Conservation (phyloP, 2,329 filamentous ascomycete genomes). For the Xylariales sp. region DNA sequence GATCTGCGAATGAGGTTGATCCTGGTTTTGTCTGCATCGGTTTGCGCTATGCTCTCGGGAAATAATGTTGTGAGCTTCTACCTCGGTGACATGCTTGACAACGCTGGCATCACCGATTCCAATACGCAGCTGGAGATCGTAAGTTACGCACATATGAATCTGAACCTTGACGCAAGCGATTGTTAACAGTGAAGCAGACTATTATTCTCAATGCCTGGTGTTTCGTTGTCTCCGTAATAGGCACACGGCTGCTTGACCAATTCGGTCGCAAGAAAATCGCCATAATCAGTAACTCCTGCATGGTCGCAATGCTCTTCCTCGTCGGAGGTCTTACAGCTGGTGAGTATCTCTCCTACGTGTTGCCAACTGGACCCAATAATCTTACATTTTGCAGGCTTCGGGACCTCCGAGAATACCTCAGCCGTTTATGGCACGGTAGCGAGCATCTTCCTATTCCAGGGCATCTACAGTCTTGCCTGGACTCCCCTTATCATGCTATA, state of each 20-base stretch:
- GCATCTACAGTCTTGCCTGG: not conserved
- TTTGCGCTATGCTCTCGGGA: constrained; percentile 27
- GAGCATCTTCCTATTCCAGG: not conserved
- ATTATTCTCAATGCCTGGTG: constrained; percentile 5
- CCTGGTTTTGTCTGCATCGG: constrained; percentile 28
- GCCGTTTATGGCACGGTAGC: not conserved
- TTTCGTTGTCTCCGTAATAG: constrained; percentile 8
- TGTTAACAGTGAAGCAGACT: no score
- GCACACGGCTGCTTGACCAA: constrained; percentile 3
- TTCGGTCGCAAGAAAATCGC: constrained; percentile 1
- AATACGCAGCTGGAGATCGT: constrained; percentile 31
- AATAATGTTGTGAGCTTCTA: constrained; percentile 37
- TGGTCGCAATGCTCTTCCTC: constrained; percentile 8
- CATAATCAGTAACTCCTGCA: not conserved
- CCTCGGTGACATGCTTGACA: constrained; percentile 36
- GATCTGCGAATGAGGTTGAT: constrained; percentile 33
- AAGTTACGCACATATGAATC: no score
- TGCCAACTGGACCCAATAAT: no score
- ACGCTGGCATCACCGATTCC: constrained; percentile 38
- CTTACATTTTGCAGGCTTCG: no score
- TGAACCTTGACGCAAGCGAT: no score
- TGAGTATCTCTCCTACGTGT: no score
- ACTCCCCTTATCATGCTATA: not conserved
- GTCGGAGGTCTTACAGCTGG: constrained; percentile 8
- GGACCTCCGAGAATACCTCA: not conserved